Base-by-base conservation (phyloP, 352 stramenopile genomes). In the Chrysophaeum taylorii region DNA sequence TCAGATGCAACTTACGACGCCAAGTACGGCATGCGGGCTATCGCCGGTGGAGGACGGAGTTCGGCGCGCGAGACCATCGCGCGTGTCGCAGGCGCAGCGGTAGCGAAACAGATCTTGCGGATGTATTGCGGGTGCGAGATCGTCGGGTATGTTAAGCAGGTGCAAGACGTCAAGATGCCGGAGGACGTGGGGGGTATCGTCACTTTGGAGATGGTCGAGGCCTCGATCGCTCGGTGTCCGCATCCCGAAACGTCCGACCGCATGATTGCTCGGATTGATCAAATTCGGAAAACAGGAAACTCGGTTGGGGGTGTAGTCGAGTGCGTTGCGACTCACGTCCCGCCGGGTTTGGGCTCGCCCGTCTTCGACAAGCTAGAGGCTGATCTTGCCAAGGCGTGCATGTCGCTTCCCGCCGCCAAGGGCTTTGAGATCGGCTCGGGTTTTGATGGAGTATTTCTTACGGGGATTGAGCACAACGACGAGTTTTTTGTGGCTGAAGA, bases 331-430 rank as follows among this genome's bases (percentile, higher is more conserved):
- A 85, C 92, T 61, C 98, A 98, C 74, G 94, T 96, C 25, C 94
- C 93, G 0, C 87, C 96, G 25, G 94, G 95, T 61, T 77, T 98
- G 9, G 95, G 95, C n/a, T 87, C 95, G 72, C 94, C 95, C 23
- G 97, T 96, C 68, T 99, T 99, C 80, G 95, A 99, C 84, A 99
- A 99, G 84, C 84, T 98, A 38, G 94, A 98, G 78, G 95, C 95
- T 21, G 85, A 97, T 68, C 81, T 99, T 42, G 95, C 94, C 37
- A 97, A 99, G 81, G 94, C 94, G 37, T 98, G 97, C 84, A 91
- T 99, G 79, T 98, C 92, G 37, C 94, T 99, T 74, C 94, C 95
- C 29, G 95, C 94, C 39, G 96, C 93, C 64, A 99, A 99, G 84
- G 95, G 95, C 37, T 98, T 99, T 76, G 94, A 98, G 82, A 97